These are phyloP conservation scores for Amoebophrya sp. DNA, from an alignment of 169 alveolate genomes.

Conservation along the genomic window DNA sequence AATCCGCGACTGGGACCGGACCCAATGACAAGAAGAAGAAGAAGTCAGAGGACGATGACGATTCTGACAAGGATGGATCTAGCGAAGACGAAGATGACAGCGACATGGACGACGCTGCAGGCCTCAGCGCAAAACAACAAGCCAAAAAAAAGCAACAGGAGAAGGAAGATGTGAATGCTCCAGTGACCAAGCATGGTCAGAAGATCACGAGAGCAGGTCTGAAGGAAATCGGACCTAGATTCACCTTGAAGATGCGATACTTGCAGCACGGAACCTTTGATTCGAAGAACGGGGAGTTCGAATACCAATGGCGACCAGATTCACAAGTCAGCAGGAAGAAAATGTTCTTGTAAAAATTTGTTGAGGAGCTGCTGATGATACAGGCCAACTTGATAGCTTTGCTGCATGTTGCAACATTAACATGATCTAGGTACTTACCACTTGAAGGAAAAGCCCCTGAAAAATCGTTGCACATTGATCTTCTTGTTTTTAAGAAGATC, in stretches of 20 bases:
- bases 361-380: too few relatives aligned
- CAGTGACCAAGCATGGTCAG: constrained; percentile 37
- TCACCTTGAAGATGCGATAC: constrained; percentile 87
- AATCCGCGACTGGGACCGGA: constrained; percentile 41
- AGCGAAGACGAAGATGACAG: neutral
- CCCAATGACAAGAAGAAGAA: constrained; percentile 12
- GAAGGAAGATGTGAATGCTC: neutral
- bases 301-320: constrained; percentile 82
- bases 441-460: too few relatives aligned
- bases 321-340: constrained; percentile 80
- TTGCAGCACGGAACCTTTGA: constrained; percentile 78
- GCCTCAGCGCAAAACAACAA: neutral
- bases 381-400: too few relatives aligned
- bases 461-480: too few relatives aligned
- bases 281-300: constrained; percentile 63
- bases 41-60: neutral
- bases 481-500: too few relatives aligned
- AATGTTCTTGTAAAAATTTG: constrained; percentile 32
- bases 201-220: constrained; percentile 71
- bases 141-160: neutral
- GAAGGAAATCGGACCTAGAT: constrained; percentile 98
- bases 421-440: too few relatives aligned
- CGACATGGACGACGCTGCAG: neutral
- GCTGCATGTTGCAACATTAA: too few relatives aligned
- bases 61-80: neutral